Evolutionary conservation across 768 basidiomycete species (phyloP).

Genomic region (Lentinula raphanica): DNA sequence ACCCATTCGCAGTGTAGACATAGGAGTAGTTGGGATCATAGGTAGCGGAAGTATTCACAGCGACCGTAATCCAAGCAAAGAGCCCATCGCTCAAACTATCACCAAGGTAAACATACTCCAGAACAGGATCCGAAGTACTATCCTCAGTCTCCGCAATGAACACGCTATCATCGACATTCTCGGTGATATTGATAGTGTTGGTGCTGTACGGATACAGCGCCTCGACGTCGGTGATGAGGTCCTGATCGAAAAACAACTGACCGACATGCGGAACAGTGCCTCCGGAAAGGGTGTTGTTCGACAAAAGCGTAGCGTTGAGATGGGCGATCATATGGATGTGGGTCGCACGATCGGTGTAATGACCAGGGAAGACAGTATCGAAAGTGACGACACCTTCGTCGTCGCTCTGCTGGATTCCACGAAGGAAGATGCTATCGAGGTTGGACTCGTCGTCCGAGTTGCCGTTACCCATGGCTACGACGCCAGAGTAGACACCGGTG

Average conservation of each 20-base stretch:
- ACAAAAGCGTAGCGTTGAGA: slow-evolving; percentile 9
- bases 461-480: slow-evolving; percentile 13
- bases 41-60: slow-evolving; percentile 9
- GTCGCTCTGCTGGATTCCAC: slow-evolving; percentile 12
- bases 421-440: slow-evolving; percentile 3
- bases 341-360: slow-evolving; percentile 13
- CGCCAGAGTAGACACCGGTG: slow-evolving; percentile 13
- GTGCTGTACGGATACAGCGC: slow-evolving; percentile 8
- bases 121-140: slow-evolving; percentile 10
- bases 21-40: slow-evolving; percentile 6
- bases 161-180: slow-evolving; percentile 11
- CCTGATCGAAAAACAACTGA: slow-evolving; percentile 15
- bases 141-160: slow-evolving; percentile 4
- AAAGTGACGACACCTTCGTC: slow-evolving; percentile 14
- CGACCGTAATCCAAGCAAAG: slow-evolving; percentile 12
- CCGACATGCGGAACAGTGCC: slow-evolving; percentile 12
- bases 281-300: slow-evolving; percentile 10
- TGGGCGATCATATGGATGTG: slow-evolving; percentile 16
- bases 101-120: slow-evolving; percentile 13
- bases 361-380: slow-evolving; percentile 12
- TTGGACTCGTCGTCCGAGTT: slow-evolving; percentile 6
- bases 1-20: slow-evolving; percentile 9
- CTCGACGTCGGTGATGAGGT: slow-evolving; percentile 11
- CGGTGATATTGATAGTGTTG: slow-evolving; percentile 12
- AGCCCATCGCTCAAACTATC: slow-evolving; percentile 10